Percentiles rank a stretch among this genome's conserved stretches.
Evolutionary conservation across 176 grass and related monocot species (phyloP).

Genomic region (Alopecurus myosuroides): DNA sequence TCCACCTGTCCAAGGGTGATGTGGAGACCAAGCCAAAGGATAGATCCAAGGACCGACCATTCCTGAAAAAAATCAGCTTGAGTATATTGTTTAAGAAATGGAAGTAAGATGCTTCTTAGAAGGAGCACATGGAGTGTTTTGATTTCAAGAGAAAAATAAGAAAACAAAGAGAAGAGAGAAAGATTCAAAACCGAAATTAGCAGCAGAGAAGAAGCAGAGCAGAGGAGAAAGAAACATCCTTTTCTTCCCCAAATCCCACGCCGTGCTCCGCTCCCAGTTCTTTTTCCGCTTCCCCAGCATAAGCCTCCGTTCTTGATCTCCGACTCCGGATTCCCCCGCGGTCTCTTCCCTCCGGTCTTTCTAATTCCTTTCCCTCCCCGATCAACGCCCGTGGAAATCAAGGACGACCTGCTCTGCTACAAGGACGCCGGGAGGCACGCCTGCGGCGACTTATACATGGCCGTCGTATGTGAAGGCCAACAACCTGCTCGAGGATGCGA

Average conservation of each 20-base stretch:
- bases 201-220: background rate
- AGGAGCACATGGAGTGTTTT: background rate
- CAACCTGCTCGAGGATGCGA: conserved; percentile 61
- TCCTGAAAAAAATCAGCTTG: background rate
- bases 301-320: background rate
- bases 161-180: background rate
- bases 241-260: conserved; percentile 14
- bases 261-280: background rate
- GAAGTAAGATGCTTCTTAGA: background rate
- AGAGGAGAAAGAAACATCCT: conserved; percentile 6
- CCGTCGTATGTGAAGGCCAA: conserved; percentile 73
- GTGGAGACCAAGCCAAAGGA: background rate
- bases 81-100: background rate
- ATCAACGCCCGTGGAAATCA: background rate
- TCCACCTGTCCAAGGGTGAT: background rate
- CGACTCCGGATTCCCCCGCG: background rate
- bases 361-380: background rate
- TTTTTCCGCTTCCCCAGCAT: background rate
- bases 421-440: conserved; percentile 62
- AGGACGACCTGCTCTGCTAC: conserved; percentile 71
- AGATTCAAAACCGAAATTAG: background rate
- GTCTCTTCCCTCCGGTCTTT: background rate
- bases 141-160: background rate
- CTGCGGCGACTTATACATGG: conserved; percentile 73
- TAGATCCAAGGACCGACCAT: background rate